Evolutionary conservation across 164 flowering plant species (phyloP).

Genomic region (Vitis riparia): DNA sequence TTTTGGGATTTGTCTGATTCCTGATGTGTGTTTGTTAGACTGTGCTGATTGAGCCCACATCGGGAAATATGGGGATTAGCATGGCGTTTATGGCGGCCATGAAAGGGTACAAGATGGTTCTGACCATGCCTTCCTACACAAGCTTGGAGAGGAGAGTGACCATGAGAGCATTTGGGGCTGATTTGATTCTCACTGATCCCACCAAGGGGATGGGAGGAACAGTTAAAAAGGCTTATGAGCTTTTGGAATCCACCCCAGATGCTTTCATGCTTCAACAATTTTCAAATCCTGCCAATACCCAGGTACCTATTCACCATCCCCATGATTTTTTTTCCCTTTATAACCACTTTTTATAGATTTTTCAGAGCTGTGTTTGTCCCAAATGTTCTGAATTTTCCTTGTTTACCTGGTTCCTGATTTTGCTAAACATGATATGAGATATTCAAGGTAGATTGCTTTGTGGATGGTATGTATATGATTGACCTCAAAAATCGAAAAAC

Average conservation of each 20-base stretch:
- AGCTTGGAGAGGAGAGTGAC: constrained; percentile 81
- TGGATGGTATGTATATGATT: not conserved
- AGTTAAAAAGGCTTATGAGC: constrained; percentile 67
- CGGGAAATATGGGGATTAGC: constrained; percentile 86
- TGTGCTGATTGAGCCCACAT: constrained; percentile 77
- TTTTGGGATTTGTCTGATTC: not conserved
- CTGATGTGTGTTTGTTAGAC: constrained; percentile 24
- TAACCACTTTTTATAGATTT: too few species aligned
- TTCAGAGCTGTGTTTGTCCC: too few species aligned
- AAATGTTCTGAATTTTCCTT: too few species aligned
- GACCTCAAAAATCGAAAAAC: constrained; percentile 9
- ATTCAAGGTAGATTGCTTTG: too few species aligned
- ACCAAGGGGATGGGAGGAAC: constrained; percentile 82
- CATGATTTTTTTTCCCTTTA: too few species aligned
- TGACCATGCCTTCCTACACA: constrained; percentile 85
- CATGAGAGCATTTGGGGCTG: constrained; percentile 82
- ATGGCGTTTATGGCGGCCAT: constrained; percentile 77
- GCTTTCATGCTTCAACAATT: constrained; percentile 80
- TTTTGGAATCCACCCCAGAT: constrained; percentile 61
- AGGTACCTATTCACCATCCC: too few species aligned
- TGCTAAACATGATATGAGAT: too few species aligned
- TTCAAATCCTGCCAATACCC: constrained; percentile 61
- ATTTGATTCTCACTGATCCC: constrained; percentile 69
- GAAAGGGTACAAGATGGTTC: constrained; percentile 71
- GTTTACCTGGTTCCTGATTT: too few species aligned